phyloP scores from a whole-genome alignment of 306 rosid species.

The Pueraria montana region DNA sequence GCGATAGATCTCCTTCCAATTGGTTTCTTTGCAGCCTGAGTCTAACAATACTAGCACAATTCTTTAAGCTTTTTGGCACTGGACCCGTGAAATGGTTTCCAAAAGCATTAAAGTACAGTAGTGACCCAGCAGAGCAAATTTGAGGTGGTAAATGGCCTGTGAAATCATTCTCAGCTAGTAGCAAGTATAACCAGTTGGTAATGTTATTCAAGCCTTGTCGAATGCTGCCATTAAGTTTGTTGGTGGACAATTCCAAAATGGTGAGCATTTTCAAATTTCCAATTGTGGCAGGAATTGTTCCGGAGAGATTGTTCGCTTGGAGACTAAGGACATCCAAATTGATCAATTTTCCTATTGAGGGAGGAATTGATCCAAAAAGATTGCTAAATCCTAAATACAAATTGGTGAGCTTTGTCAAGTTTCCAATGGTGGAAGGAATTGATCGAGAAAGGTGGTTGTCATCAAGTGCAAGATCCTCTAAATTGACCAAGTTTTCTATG shows the following conservation, averaged over 20 bases:
- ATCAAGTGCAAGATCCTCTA: not conserved
- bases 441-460: conserved; percentile 7
- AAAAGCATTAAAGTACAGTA: no score
- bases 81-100: no score
- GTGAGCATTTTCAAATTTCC: not conserved
- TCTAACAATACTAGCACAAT: conserved; percentile 34
- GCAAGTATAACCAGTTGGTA: not conserved
- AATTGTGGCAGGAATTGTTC: no score
- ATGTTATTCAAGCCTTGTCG: not conserved
- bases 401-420: not conserved
- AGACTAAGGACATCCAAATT: not conserved
- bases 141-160: not conserved
- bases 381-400: not conserved
- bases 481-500: not conserved
- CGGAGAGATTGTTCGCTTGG: not conserved
- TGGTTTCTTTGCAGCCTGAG: not conserved
- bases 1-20: conserved; percentile 47
- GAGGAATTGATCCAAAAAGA: no score
- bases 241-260: not conserved
- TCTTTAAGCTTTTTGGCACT: conserved; percentile 38
- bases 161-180: not conserved
- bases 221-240: conserved; percentile 31
- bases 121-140: no score
- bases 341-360: no score
- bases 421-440: conserved; percentile 46